These are phyloP conservation scores for Gypsophila paniculata DNA, from an alignment of 179 eudicot species.

Conservation along the genomic window DNA sequence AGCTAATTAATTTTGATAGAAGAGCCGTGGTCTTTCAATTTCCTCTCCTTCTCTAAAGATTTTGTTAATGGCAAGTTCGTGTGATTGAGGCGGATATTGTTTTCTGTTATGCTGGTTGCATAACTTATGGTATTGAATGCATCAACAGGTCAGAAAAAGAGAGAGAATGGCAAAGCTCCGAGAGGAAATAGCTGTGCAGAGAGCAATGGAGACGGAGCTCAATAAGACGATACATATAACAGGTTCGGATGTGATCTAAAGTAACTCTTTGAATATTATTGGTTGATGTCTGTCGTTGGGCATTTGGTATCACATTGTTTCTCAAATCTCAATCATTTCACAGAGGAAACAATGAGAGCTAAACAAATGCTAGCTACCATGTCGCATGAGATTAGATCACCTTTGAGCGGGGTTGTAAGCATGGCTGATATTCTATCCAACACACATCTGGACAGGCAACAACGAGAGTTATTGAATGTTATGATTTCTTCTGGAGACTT, in stretches of 20 bases:
- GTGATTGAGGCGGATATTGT: not conserved
- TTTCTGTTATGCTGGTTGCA: not conserved
- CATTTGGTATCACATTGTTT: conserved; percentile 11
- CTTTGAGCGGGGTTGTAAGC: conserved; percentile 86
- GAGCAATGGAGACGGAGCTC: conserved; percentile 91
- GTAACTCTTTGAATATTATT: conserved; percentile 10
- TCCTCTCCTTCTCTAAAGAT: not conserved
- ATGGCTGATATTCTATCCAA: conserved; percentile 85
- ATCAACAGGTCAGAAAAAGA: conserved; percentile 67
- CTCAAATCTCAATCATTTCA: conserved; percentile 10
- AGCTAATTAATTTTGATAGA: not conserved
- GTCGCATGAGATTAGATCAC: conserved; percentile 97
- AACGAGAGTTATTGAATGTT: conserved; percentile 59
- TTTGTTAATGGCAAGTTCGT: not conserved
- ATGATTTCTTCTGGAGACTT: conserved; percentile 93
- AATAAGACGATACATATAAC: conserved; percentile 83
- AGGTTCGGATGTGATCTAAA: conserved; percentile 34
- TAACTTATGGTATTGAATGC: conserved; percentile 9
- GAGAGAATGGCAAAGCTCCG: conserved; percentile 84
- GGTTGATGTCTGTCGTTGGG: not conserved
- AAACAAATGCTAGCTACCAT: conserved; percentile 95
- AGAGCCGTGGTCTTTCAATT: not conserved
- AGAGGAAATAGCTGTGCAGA: conserved; percentile 91
- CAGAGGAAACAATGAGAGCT: conserved; percentile 97
- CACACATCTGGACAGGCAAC: conserved; percentile 70